Base-by-base conservation (phyloP, 1,284 basidiomycete genomes). In the Prillingera fragicola region DNA sequence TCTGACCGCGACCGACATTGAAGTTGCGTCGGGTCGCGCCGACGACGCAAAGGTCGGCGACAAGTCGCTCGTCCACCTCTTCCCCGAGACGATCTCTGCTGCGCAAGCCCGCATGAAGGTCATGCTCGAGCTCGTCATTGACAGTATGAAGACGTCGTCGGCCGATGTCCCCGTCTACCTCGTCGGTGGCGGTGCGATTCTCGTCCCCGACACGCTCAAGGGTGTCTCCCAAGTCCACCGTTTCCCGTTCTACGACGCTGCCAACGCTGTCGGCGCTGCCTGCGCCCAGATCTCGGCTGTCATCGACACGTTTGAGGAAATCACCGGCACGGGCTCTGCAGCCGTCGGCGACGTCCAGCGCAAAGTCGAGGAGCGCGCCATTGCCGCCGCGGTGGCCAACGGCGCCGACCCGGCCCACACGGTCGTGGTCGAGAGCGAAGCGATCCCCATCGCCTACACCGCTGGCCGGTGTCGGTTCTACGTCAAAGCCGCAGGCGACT, bases 111-210 rank as follows among this genome's bases (percentile, higher is more conserved):
- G 65, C 15, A 76, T 81, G 50, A 75, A 73, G 59, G 61, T 55
- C 43, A 73, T 78, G 63, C 57, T 82, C 7, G 80, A 81, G 56
- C 64, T 64, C 1, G 69, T 71, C 46, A 55, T 77, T 8, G 77
- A 78, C 53, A 60, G 62, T 21, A 80, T 81, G 79, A 82, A 82
- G 68, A 82, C 80, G 5, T 73, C 71, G 5, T 72, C 75, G 1
- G 77, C 45, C 75, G 62, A 63, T 31, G 45, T 62, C 8, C 58
- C 61, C 1, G 56, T 60, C 3, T 63, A 61, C 40, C 56, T 67
- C 3, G 61, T 60, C 9, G 64, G 64, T 2, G 65, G 65, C 3
- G 65, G 65, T 17, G 54, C 62, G 8, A 50, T 67, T 18, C 43
- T 67, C 14, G 54, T 54, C 14, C 78, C 78, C 0, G 57, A 68